Percentiles rank a stretch among this genome's conserved stretches.
Evolutionary conservation across 192 early-diverging fungal species (phyloP).

Genomic region (Podila minutissima): DNA sequence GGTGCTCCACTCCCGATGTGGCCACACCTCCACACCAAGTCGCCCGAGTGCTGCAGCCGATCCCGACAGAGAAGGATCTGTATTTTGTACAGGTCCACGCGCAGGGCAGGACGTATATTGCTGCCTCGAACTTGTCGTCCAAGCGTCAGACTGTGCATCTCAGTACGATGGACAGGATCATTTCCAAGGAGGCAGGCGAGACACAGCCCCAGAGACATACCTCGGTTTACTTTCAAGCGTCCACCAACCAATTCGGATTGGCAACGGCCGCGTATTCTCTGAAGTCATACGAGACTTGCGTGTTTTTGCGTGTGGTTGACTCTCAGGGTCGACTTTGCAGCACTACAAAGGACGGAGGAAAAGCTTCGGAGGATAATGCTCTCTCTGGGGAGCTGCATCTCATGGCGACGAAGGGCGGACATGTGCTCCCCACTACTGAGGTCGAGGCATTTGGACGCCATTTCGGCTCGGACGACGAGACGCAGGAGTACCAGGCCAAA

Average conservation of each 20-base stretch:
- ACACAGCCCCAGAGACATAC: slow-evolving; percentile 7
- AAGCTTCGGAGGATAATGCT: neutral
- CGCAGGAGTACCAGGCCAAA: neutral
- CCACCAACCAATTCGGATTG: slow-evolving; percentile 42
- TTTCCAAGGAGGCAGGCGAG: slow-evolving; percentile 1
- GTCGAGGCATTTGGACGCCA: slow-evolving; percentile 8
- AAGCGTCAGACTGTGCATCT: slow-evolving; percentile 52
- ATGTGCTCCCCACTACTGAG: slow-evolving; percentile 25
- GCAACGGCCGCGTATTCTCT: slow-evolving; percentile 44
- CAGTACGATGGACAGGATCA: slow-evolving; percentile 19
- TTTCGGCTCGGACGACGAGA: neutral
- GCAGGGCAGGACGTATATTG: slow-evolving; percentile 22
- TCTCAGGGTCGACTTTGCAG: slow-evolving; percentile 7
- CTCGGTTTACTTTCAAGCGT: slow-evolving; percentile 18
- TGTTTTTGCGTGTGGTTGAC: slow-evolving; percentile 30
- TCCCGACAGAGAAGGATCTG: slow-evolving; percentile 24
- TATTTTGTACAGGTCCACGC: slow-evolving; percentile 48
- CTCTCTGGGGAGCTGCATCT: neutral
- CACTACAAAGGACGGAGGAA: neutral
- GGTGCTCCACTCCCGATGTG: slow-evolving; percentile 37
- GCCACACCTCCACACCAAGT: slow-evolving; percentile 8
- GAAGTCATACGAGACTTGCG: slow-evolving; percentile 48
- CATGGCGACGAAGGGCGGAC: slow-evolving; percentile 17
- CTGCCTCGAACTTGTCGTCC: slow-evolving; percentile 50
- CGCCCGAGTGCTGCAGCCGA: slow-evolving; percentile 26